Base-by-base conservation (phyloP, 805 yeast species). In the Yarrowia phangngaensis region DNA sequence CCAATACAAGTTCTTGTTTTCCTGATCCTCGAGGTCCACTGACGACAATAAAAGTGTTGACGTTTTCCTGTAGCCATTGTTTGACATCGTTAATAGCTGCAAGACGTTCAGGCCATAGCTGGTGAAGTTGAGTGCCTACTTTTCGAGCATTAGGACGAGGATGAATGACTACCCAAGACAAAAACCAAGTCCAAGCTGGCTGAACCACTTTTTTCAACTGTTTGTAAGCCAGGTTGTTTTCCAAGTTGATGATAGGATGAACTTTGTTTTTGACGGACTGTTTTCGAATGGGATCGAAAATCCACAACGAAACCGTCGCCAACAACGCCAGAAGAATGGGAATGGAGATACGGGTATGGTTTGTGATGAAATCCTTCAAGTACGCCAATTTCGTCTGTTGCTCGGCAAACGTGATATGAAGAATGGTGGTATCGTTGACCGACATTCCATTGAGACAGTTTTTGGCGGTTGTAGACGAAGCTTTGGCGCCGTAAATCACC, bases 21-120 rank as follows among this genome's bases (percentile, higher is more conserved):
- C 97, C 98, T n/a, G 95, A 80, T 4, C 98, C 98, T 55, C 86
- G 75, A 4, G 98, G 97, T 9, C 98, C 98, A 54, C 81, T 78
- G 3, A 92, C 80, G 3, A 92, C 78, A 19, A 90, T 88, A 61
- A 88, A 92, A 1, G 97, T 86, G 62, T 84, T 82, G n/a, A 80
- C 79, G 54, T 88, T 89, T 63, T 92, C 98, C 51, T 79, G 80
- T 5, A 92, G 68, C 92, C 95, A 84, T 56, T 84, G 68, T 55
- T 73, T 75, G 50, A 92, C 60, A 54, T 83, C 86, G 51, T 80
- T 78, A 0, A 82, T 78, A 53, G 76, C 75, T 46, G 80, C 83
- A 28, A 70, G 64, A 32, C 95, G 70, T 58, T 88, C 94, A 26
- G 74, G 72, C 94, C 95, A 83, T 19, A 82, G 59, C 20, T 31